These are phyloP conservation scores for Pyronema omphalodes DNA, from an alignment of 495 filamentous ascomycete genomes.

Conservation along the genomic window DNA sequence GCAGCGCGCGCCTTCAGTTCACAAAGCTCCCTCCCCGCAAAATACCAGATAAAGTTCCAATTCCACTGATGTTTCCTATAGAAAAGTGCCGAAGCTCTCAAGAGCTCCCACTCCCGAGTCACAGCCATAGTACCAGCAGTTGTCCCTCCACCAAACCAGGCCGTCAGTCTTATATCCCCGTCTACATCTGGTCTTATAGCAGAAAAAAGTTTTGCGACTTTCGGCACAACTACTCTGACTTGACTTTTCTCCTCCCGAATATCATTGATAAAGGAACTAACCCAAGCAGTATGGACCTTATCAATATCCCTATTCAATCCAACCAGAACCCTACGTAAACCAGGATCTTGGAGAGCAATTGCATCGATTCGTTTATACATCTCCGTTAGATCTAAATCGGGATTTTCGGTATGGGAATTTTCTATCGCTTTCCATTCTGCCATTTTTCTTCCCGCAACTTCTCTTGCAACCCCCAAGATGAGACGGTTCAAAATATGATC, in stretches of 20 bases:
- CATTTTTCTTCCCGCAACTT: conserved; percentile 31
- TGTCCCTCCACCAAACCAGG: conserved; percentile 23
- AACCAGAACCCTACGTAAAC: conserved; percentile 8
- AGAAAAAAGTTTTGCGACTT: conserved; percentile 1
- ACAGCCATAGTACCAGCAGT: conserved; percentile 28
- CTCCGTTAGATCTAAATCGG: conserved; percentile 34
- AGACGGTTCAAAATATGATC: conserved; percentile 52
- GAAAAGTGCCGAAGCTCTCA: conserved; percentile 48
- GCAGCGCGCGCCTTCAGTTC: too few relatives aligned
- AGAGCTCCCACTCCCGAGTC: conserved; percentile 34
- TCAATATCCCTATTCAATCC: conserved; percentile 6
- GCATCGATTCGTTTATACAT: conserved; percentile 24
- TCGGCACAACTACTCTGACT: neutral
- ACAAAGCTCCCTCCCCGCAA: too few relatives aligned
- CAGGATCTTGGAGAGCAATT: conserved; percentile 9
- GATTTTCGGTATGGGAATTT: conserved; percentile 6
- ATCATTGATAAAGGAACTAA: neutral
- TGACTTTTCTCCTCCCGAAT: neutral
- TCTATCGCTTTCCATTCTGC: conserved; percentile 25
- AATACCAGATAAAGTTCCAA: too few relatives aligned
- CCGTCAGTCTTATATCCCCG: conserved; percentile 13
- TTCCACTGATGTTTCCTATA: conserved; percentile 14
- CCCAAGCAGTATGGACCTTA: neutral
- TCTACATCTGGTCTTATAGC: conserved; percentile 16
- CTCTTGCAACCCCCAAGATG: conserved; percentile 40